Percentiles rank a stretch among this genome's conserved stretches.
phyloP scores from a whole-genome alignment of 208 protist species.

The Crithidia mellificae region DNA sequence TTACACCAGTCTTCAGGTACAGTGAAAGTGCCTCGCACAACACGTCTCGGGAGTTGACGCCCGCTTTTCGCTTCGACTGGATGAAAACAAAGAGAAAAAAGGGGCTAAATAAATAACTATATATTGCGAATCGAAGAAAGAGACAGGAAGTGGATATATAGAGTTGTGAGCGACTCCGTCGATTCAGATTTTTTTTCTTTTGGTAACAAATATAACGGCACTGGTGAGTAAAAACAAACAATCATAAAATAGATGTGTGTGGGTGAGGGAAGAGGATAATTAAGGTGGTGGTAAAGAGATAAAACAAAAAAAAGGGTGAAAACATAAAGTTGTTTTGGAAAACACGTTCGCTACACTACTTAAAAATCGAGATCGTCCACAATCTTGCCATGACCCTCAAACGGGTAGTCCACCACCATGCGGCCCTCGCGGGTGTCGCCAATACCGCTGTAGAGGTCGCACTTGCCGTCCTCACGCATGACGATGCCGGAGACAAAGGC shows the following conservation, averaged over 20 bases:
- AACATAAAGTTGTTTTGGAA: conserved; percentile 4
- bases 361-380: conserved; percentile 49
- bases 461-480: conserved; percentile 68
- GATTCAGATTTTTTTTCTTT: conserved; percentile 9
- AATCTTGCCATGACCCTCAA: conserved; percentile 61
- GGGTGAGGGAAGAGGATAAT: conserved; percentile 8
- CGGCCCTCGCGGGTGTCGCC: conserved; percentile 66
- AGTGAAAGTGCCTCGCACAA: not conserved
- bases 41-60: not conserved
- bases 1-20: not conserved
- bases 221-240: conserved; percentile 15
- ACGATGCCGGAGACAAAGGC: conserved; percentile 66
- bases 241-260: conserved; percentile 2
- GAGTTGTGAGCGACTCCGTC: conserved; percentile 13
- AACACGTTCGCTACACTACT: conserved; percentile 6
- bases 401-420: conserved; percentile 71
- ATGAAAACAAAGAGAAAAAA: not conserved
- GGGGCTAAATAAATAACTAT: not conserved
- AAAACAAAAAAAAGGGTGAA: conserved; percentile 4
- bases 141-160: conserved; percentile 11
- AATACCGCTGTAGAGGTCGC: conserved; percentile 70
- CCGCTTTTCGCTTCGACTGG: not conserved
- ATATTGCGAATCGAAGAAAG: not conserved
- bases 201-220: conserved; percentile 22
- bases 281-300: not conserved